Conservation (phyloP, 345 rosid species). For the thale cress (Arabidopsis thaliana) region DNA sequence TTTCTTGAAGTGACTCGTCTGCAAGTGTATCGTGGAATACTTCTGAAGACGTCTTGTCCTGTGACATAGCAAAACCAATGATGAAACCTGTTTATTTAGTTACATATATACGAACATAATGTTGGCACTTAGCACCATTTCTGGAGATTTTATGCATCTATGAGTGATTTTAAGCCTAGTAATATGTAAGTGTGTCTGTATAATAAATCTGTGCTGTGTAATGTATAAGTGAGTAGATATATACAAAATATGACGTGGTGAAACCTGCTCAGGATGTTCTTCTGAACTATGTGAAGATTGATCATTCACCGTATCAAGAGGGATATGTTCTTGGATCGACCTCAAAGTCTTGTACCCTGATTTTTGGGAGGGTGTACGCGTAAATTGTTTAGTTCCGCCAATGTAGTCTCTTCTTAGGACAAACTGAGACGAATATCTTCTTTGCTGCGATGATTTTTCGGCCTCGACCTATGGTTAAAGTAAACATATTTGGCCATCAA, state of each 20-base stretch:
- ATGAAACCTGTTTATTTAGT: not conserved
- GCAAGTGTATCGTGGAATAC: constrained; percentile 26
- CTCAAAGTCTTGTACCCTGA: constrained; percentile 36
- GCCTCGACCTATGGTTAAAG: constrained; percentile 49
- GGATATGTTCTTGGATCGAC: constrained; percentile 38
- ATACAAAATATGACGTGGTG: constrained; percentile 25
- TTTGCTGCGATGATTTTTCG: constrained; percentile 50
- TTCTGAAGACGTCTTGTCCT: constrained; percentile 38
- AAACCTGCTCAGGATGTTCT: constrained; percentile 52
- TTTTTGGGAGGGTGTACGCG: constrained; percentile 49
- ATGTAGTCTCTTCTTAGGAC: constrained; percentile 53
- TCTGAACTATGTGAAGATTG: constrained; percentile 31
- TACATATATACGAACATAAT: not conserved
- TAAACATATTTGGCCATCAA: constrained; percentile 1
- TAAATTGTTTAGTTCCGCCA: constrained; percentile 51
- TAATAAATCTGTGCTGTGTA: not conserved
- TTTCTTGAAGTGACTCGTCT: constrained; percentile 43
- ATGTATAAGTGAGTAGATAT: not conserved
- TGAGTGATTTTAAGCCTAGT: constrained; percentile 1
- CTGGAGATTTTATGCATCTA: not conserved
- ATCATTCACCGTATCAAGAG: constrained; percentile 42
- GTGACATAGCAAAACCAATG: constrained; percentile 19
- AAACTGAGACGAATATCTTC: constrained; percentile 65
- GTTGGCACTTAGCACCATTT: constrained; percentile 6
- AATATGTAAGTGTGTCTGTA: not conserved